Evolutionary conservation across 352 stramenopile genomes (phyloP).

Genomic region (Vaucheria bursata): DNA sequence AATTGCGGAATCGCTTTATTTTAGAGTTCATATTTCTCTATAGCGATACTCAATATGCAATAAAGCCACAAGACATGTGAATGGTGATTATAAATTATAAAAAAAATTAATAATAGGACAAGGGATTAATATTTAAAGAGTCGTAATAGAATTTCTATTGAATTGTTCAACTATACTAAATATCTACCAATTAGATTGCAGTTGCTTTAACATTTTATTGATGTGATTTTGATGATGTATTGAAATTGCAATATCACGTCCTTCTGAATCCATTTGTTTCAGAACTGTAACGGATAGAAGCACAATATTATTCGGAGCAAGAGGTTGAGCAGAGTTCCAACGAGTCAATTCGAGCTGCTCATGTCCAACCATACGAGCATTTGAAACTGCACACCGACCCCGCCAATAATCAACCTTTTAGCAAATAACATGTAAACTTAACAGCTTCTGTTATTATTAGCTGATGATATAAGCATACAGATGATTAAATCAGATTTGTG

Average conservation of each 20-base stretch:
- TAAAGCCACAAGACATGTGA: too few relatives aligned
- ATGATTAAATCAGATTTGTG: neutral
- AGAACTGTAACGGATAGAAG: conserved; percentile 22
- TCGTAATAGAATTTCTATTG: too few relatives aligned
- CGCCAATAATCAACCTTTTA: conserved; percentile 22
- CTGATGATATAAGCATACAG: neutral
- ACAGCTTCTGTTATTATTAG: neutral
- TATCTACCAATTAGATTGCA: conserved; percentile 7
- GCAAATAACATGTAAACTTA: neutral
- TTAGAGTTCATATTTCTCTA: too few relatives aligned
- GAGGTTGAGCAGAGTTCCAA: conserved; percentile 30
- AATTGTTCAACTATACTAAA: too few relatives aligned
- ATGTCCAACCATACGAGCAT: conserved; percentile 13
- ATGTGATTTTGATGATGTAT: conserved; percentile 18
- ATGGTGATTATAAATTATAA: too few relatives aligned
- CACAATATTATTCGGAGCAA: conserved; percentile 28
- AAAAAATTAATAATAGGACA: too few relatives aligned
- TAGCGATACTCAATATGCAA: too few relatives aligned
- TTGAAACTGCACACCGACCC: conserved; percentile 27
- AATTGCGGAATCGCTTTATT: too few relatives aligned
- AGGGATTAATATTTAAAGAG: too few relatives aligned
- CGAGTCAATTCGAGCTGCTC: conserved; percentile 28
- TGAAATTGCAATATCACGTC: conserved; percentile 1
- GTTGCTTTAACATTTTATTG: conserved; percentile 22
- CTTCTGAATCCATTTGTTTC: conserved; percentile 17